phyloP scores from a whole-genome alignment of 768 basidiomycete genomes.

The Polyporus arcularius region DNA sequence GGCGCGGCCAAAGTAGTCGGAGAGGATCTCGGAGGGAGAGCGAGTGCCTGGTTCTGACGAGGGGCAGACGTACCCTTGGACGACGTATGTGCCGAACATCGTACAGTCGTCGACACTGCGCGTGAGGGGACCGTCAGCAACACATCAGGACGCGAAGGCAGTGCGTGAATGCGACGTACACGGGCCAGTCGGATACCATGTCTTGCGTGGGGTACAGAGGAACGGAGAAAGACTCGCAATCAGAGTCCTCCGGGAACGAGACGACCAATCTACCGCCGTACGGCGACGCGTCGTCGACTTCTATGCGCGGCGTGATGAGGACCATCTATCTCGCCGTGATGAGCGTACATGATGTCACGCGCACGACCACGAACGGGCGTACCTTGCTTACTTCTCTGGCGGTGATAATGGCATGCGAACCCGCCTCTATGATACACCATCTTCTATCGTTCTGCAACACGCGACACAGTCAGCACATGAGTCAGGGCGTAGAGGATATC shows the following conservation, averaged over 20 bases:
- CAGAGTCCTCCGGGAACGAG: conserved; percentile 60
- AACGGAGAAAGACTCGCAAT: conserved; percentile 56
- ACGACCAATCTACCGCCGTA: conserved; percentile 54
- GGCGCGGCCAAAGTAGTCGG: conserved; percentile 58
- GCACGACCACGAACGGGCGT: conserved; percentile 9
- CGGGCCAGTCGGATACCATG: conserved; percentile 51
- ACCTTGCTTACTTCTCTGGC: conserved; percentile 68
- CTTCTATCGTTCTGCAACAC: conserved; percentile 62
- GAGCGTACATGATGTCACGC: background rate
- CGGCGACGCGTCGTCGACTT: conserved; percentile 44
- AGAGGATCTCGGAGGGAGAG: conserved; percentile 57
- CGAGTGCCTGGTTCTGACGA: conserved; percentile 36
- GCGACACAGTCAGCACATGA: background rate
- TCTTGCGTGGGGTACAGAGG: conserved; percentile 58
- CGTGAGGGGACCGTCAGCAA: background rate
- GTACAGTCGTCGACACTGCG: conserved; percentile 54
- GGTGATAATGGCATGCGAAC: conserved; percentile 57
- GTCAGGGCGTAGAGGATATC: too few species aligned
- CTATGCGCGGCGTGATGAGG: conserved; percentile 59
- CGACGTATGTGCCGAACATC: conserved; percentile 46
- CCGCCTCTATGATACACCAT: conserved; percentile 68
- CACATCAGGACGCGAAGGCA: background rate
- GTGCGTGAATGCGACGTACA: conserved; percentile 41
- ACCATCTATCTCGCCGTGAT: conserved; percentile 55
- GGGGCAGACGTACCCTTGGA: conserved; percentile 66